A percentile compares a stretch with the other conserved stretches of the same genome.
phyloP scores from a whole-genome alignment of 2,329 filamentous ascomycete genomes.

The Xylaria sp. region DNA sequence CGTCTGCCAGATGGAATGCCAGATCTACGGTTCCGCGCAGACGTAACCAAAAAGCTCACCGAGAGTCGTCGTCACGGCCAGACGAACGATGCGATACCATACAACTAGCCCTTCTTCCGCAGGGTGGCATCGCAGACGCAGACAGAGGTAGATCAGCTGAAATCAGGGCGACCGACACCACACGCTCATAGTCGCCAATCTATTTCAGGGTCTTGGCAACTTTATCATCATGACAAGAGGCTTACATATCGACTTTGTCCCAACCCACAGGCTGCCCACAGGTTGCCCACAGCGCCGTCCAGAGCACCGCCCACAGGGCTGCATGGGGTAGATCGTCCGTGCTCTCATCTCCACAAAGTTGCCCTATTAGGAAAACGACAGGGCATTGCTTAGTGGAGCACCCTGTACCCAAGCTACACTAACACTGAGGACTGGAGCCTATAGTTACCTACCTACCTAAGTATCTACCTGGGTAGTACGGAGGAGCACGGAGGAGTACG shows the following conservation, averaged over 20 bases:
- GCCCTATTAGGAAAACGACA: conserved; percentile 25
- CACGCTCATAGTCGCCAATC: conserved; percentile 4
- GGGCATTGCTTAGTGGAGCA: conserved; percentile 6
- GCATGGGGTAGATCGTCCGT: conserved; percentile 21
- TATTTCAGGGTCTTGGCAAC: conserved; percentile 20
- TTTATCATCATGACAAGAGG: conserved; percentile 29
- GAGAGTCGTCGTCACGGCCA: background rate
- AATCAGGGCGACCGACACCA: conserved; percentile 23
- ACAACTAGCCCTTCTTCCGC: background rate
- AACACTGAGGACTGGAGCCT: too few relatives aligned
- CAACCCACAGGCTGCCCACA: background rate
- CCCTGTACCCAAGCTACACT: background rate
- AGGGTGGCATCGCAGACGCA: background rate
- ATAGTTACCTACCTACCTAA: too few relatives aligned
- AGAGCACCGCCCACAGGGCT: conserved; percentile 19
- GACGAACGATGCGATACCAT: background rate
- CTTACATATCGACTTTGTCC: conserved; percentile 19
- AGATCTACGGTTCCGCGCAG: background rate
- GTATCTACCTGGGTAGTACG: too few relatives aligned
- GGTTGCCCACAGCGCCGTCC: background rate
- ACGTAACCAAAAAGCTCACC: background rate
- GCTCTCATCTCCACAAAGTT: conserved; percentile 2
- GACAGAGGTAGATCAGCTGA: conserved; percentile 18
- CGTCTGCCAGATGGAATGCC: background rate
- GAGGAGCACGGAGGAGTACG: too few relatives aligned